Conservation (phyloP, 2,329 filamentous ascomycete genomes). For the Lithohypha guttulata region DNA sequence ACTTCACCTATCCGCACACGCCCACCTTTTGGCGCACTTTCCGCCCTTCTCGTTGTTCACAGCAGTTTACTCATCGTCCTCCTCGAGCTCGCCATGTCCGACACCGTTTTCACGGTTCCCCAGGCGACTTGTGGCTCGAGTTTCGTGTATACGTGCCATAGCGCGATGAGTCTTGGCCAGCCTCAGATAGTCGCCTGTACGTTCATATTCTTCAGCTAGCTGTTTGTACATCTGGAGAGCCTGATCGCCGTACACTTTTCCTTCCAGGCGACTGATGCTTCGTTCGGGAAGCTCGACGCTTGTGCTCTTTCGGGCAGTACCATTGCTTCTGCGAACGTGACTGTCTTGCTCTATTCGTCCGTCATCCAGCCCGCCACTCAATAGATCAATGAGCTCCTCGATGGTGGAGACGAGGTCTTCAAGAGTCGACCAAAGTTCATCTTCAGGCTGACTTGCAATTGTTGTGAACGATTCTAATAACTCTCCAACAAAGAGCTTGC, state of each 20-base stretch:
- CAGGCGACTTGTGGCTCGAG: conserved; percentile 19
- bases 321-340: conserved; percentile 9
- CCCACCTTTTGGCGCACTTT: too few relatives aligned
- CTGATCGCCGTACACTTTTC: conserved; percentile 26
- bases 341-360: conserved; percentile 29
- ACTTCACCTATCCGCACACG: too few relatives aligned
- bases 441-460: conserved; percentile 54
- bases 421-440: conserved; percentile 65
- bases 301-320: background rate
- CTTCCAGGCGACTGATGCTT: conserved; percentile 20
- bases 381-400: conserved; percentile 79
- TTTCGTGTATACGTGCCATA: conserved; percentile 83
- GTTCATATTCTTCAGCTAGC: conserved; percentile 82
- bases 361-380: conserved; percentile 71
- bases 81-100: conserved; percentile 14
- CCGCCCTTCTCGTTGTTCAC: too few relatives aligned
- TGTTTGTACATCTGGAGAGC: conserved; percentile 74
- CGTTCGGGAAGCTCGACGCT: conserved; percentile 9
- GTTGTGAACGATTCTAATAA: conserved; percentile 69
- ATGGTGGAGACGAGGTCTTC: conserved; percentile 72
- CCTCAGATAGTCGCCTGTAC: conserved; percentile 79
- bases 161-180: conserved; percentile 79
- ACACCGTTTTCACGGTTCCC: conserved; percentile 11
- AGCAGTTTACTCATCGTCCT: too few relatives aligned
- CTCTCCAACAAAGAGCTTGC: conserved; percentile 86